Evolutionary conservation across 164 flowering plant genomes (phyloP), one percentile per base, ranked within the genome.

Genomic region (Dillenia suffruticosa): DNA sequence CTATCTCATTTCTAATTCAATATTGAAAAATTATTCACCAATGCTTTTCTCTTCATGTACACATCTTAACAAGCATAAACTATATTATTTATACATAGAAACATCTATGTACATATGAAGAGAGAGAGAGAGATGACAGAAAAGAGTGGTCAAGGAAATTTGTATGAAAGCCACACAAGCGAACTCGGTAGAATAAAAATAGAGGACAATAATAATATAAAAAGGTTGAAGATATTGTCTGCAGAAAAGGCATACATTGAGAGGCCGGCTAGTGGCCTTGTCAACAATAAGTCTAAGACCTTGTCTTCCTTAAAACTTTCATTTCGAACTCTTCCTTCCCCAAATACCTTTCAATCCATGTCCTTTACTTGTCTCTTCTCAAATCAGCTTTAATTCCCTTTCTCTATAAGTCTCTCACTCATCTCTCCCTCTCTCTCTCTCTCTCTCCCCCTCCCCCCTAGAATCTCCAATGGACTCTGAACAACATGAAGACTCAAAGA

Each of bases 211-310:
- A 46, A 2, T 46, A 12, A 24, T 1, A 62, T 17, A 43, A 19
- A 56, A 9, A 51, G 10, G 32, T n/a, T 7, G 19, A 44, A 46
- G 9, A n/a, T 55, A 13, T 8, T 9, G 43, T 26, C 8, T 13
- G 10, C 9, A 44, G n/a, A 14, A 12, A 8, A 45, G 51, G 59
- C 59, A 15, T 40, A 45, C 56, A 57, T 51, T 15, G 53, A 26
- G 24, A 46, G 70, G 72, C 75, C 77, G 77, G 74, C 77, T 65
- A 14, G 70, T 51, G 51, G 12, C n/a, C 45, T 66, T 50, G 10
- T 24, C 57, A 44, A 12, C 62, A 24, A 43, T 54, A 74, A 70
- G 57, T 55, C 62, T 68, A 65, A 62, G 74, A 59, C 24, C 54
- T 56, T 65, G 64, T 70, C 67, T 32, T 45, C 47, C 54, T 62